A percentile compares a stretch with the other conserved stretches of the same genome.
phyloP scores from a whole-genome alignment of 2,329 filamentous ascomycete genomes.

The Cordyceps javanica region DNA sequence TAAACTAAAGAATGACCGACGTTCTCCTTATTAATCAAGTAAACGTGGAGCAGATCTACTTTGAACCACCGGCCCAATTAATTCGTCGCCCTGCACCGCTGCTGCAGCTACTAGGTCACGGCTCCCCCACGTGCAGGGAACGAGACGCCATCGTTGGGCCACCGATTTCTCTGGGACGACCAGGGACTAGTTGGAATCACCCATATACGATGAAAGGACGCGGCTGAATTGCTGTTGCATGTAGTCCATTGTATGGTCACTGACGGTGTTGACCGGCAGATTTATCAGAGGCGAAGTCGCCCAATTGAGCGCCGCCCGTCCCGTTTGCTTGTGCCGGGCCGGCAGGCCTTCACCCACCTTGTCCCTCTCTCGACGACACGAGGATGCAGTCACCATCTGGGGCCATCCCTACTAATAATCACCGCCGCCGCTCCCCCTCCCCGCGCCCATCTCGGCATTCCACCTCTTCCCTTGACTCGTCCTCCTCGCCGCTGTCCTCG shows the following conservation, averaged over 20 bases:
- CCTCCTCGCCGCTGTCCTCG: constrained; percentile 20
- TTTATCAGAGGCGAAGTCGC: neutral
- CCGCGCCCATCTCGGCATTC: neutral
- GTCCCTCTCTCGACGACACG: neutral
- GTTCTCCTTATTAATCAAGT: no score
- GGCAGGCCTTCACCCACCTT: neutral
- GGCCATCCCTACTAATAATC: neutral
- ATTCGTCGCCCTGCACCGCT: neutral
- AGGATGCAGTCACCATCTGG: neutral
- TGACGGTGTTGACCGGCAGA: neutral
- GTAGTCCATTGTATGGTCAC: neutral
- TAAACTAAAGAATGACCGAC: no score
- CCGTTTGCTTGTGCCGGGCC: no score
- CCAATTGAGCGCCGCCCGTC: neutral
- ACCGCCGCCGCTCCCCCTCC: constrained; percentile 11
- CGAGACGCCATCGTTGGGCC: neutral
- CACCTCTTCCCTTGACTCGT: constrained; percentile 21
- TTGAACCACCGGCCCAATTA: neutral
- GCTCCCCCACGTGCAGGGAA: neutral
- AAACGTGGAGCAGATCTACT: neutral
- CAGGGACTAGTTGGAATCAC: neutral
- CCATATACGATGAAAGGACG: neutral
- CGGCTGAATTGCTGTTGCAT: neutral
- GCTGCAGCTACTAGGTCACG: neutral
- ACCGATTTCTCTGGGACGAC: neutral